Evolutionary conservation across 2,329 filamentous ascomycete genomes (phyloP), one percentile per base, ranked within the genome.

Genomic region (Calonectria pauciramosa): DNA sequence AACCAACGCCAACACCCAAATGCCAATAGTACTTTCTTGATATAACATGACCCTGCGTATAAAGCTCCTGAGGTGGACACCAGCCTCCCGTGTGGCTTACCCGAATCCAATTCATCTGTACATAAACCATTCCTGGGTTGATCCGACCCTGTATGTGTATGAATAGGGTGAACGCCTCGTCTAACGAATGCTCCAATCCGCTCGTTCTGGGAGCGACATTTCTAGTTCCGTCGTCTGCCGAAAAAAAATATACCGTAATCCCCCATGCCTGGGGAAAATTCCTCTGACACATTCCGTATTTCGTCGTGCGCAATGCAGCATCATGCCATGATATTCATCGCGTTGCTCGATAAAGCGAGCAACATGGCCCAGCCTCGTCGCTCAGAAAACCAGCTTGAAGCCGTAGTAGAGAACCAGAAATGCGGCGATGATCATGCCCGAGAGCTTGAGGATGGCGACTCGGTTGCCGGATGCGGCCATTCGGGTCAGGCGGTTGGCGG

Each of bases 401-500:
- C 93, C 86, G 82, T 96, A 96, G 86, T 95, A 99, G 49, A 98
- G 82, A 71, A 96, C 85, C 68, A 99, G 80, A 60, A 97, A 93
- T 11, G 88, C 85, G 9, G 87, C 95, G 54, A 96, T 90, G 30
- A 98, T 89, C 49, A 98, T 97, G 30, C 91, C 96, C 0, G 96
- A 93, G 64, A 99, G 88, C 85, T 98, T 98, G 75, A 99, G 86
- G 49, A 99, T 93, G 20, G 97, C 96, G 51, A 98, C 91, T 81
- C 95, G 96, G 86, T 98, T 98, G 66, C 97, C 97, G 69, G 93
- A 92, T 67, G 93, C 93, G 59, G 97, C 97, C 96, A 99, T 99
- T 75, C 96, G 93, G 28, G 94, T 95, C 60, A 99, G 87, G 16
- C 97, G 91, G 64, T 91, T 89, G 16, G 96, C 96, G 77, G 94